Conservation (phyloP, 768 basidiomycete genomes). For the Ramaria sp. region DNA sequence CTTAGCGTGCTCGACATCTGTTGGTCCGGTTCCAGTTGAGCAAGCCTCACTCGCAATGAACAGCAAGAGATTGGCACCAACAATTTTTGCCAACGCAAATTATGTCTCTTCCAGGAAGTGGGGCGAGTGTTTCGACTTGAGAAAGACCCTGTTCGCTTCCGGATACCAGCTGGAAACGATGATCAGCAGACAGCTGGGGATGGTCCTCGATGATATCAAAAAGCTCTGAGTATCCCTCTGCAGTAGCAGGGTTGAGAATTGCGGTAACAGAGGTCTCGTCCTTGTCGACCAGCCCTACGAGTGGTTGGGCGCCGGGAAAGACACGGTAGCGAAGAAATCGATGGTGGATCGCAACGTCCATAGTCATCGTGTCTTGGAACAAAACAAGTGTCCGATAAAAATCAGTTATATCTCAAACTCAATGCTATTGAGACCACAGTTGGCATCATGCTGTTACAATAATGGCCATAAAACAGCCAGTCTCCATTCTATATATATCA, state of each 20-base stretch:
- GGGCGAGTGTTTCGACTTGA: conserved; percentile 15
- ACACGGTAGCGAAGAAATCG: conserved; percentile 2
- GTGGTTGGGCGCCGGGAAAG: not conserved
- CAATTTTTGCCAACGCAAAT: conserved; percentile 20
- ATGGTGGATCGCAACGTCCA: not conserved
- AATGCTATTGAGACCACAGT: too few relatives aligned
- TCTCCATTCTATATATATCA: too few relatives aligned
- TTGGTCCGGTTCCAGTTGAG: too few relatives aligned
- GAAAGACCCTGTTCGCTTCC: conserved; percentile 11
- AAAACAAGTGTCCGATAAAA: too few relatives aligned
- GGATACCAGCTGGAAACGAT: not conserved
- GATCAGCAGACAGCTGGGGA: not conserved
- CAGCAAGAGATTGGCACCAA: too few relatives aligned
- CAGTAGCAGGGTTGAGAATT: conserved; percentile 1
- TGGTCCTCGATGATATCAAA: conserved; percentile 2
- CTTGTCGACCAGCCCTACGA: not conserved
- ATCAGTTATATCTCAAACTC: too few relatives aligned
- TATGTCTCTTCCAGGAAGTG: conserved; percentile 17
- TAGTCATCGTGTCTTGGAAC: not conserved
- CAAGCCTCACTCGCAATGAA: too few relatives aligned
- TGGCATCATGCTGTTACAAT: too few relatives aligned
- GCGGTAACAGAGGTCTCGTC: not conserved
- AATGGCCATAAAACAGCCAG: too few relatives aligned
- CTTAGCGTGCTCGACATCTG: conserved; percentile 2
- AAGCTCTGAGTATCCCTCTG: not conserved